These are phyloP conservation scores for Fraxinus americana DNA, from an alignment of 257 asterid genomes.

Conservation along the genomic window DNA sequence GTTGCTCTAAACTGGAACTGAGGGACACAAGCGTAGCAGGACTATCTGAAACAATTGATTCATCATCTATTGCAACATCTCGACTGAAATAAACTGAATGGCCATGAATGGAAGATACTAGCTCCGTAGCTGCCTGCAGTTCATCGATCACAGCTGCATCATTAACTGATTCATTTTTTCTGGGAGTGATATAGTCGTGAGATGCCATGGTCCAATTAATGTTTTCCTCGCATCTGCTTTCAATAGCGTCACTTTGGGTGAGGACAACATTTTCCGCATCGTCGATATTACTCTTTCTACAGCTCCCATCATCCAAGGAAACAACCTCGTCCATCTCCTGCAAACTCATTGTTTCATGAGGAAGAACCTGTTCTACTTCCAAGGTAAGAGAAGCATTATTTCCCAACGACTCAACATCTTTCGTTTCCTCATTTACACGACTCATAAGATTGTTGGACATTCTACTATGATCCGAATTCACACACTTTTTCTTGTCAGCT, in stretches of 20 bases:
- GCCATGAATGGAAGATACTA: constrained; percentile 12
- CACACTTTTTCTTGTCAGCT: constrained; percentile 22
- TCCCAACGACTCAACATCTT: constrained; percentile 12
- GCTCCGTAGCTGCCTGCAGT: constrained; percentile 21
- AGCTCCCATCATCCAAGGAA: constrained; percentile 17
- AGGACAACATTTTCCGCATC: constrained; percentile 25
- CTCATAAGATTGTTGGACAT: constrained; percentile 25
- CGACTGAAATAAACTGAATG: constrained; percentile 15
- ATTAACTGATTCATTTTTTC: constrained; percentile 20
- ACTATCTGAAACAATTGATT: not conserved
- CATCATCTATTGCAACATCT: constrained; percentile 29
- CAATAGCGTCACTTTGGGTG: constrained; percentile 27
- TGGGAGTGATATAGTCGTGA: constrained; percentile 13
- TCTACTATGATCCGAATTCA: constrained; percentile 29
- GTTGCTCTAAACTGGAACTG: constrained; percentile 22
- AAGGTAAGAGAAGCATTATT: constrained; percentile 14
- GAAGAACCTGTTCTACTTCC: constrained; percentile 23
- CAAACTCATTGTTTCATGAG: constrained; percentile 14
- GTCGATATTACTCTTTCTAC: constrained; percentile 11
- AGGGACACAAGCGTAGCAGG: not conserved
- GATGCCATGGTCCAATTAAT: constrained; percentile 24
- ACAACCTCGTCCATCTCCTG: constrained; percentile 7
- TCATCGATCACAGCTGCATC: constrained; percentile 24
- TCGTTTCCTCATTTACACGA: constrained; percentile 19
- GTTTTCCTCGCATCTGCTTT: constrained; percentile 33